Base-by-base conservation (phyloP, 345 rosid species). In the Jatropha curcas region DNA sequence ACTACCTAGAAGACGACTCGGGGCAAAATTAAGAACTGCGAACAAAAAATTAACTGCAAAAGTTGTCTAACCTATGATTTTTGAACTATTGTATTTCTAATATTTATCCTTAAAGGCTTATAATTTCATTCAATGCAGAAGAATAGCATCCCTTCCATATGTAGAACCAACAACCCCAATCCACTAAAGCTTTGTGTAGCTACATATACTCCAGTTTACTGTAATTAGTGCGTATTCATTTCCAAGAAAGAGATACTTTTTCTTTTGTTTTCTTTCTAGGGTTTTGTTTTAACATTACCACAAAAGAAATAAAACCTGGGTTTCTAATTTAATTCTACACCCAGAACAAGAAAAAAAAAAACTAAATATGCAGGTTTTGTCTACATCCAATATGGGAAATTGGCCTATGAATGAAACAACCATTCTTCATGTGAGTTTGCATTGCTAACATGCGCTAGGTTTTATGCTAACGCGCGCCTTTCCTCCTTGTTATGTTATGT, bases 381-480 rank as follows among this genome's bases (percentile, higher is more conserved):
- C 67, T 35, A 59, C 61, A 65, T 28, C 71, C 67, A 71, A 70
- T 25, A 33, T 48, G 75, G 79, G 65, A 71, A 76, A 56, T 58
- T 71, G 67, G 28, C 71, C 61, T 45, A 66, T 30, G 71, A 80
- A 81, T 70, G 65, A 70, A 77, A 57, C 58, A 41, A 46, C 76
- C 37, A 71, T 48, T 72, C 27, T 37, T 75, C 76, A 51, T 71
- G 73, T 60, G 80, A 71, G 76, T 46, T 73, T 52, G n/a, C 41
- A 46, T 53, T 30, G 77, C 77, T 64, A 83, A 70, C 70, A 14
- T 76, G 76, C 70, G 55, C 66, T 76, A 41, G 75, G 69, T 62
- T 79, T 73, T 59, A 65, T 66, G 76, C 79, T 76, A 84, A 78
- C 48, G 45, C 79, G 81, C 74, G 60, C 84, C 41, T 24, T 63